Conservation (phyloP, 2,329 filamentous ascomycete genomes). For the Fusarium chuoi region DNA sequence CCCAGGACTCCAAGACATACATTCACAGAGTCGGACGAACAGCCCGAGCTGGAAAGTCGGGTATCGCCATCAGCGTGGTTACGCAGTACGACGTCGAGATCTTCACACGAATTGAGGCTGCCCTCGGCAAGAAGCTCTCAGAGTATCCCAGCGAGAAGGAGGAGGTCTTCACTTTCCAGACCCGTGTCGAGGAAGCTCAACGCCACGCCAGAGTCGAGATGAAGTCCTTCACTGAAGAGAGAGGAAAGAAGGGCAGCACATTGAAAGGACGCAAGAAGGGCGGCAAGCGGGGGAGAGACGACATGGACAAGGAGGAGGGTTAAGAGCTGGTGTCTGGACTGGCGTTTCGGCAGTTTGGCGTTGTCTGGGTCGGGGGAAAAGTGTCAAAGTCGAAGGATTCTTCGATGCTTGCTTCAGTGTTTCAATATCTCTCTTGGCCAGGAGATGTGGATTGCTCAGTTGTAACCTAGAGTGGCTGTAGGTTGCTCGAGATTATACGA, state of each 20-base stretch:
- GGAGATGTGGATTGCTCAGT: neutral
- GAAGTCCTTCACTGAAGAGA: conserved; percentile 80
- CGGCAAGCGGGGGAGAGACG: conserved; percentile 58
- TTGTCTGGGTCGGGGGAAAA: conserved; percentile 24
- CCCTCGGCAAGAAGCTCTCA: conserved; percentile 79
- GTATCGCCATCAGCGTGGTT: conserved; percentile 81
- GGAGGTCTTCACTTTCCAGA: conserved; percentile 84
- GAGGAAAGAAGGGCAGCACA: conserved; percentile 64
- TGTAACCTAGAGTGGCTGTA: neutral
- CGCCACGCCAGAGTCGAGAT: conserved; percentile 81
- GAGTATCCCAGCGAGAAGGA: conserved; percentile 79
- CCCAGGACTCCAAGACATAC: conserved; percentile 88
- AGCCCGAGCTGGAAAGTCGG: conserved; percentile 85
- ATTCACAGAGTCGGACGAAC: conserved; percentile 91
- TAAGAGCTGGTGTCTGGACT: conserved; percentile 48
- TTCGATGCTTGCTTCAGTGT: conserved; percentile 1
- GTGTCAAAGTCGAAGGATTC: conserved; percentile 16
- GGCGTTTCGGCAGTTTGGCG: conserved; percentile 24
- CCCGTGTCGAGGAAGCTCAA: conserved; percentile 85
- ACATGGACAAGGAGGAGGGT: conserved; percentile 82
- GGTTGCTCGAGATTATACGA: neutral
- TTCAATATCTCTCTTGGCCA: neutral
- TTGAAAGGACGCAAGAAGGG: conserved; percentile 55
- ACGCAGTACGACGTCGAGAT: conserved; percentile 90
- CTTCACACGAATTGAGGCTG: conserved; percentile 82